These are phyloP conservation scores for Pichia sp. DNA, from an alignment of 1,139 yeast genomes.

Conservation along the genomic window DNA sequence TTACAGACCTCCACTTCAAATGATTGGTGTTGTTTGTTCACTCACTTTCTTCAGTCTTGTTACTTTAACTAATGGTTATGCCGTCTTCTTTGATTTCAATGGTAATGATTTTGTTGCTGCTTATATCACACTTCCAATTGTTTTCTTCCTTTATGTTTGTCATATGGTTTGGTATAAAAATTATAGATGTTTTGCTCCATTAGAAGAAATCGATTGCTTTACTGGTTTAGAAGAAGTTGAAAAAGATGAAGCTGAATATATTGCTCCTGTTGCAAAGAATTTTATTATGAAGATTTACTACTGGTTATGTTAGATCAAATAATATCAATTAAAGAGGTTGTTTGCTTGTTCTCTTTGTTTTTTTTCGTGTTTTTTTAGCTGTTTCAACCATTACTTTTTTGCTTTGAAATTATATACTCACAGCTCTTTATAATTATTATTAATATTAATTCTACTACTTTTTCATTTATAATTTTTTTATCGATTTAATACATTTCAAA, in stretches of 20 bases:
- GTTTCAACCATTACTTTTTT: not conserved
- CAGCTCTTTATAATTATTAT: too few relatives aligned
- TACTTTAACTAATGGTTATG: constrained; percentile 50
- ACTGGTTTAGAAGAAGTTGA: constrained; percentile 40
- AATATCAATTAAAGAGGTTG: not conserved
- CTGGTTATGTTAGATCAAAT: constrained; percentile 27
- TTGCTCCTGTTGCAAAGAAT: constrained; percentile 34
- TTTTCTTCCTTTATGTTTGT: constrained; percentile 40
- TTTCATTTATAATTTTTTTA: not conserved
- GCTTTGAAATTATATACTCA: too few relatives aligned
- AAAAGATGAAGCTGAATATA: constrained; percentile 33
- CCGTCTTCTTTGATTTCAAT: constrained; percentile 38
- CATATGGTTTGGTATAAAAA: constrained; percentile 32
- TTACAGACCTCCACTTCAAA: constrained; percentile 39
- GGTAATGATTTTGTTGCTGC: constrained; percentile 53
- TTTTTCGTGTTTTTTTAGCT: not conserved
- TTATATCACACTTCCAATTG: constrained; percentile 54
- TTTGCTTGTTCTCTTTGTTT: not conserved
- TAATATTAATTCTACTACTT: not conserved
- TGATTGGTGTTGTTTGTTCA: constrained; percentile 41
- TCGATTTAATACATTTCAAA: too few relatives aligned
- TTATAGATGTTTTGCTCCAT: constrained; percentile 30
- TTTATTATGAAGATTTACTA: constrained; percentile 34
- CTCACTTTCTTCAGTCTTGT: constrained; percentile 38
- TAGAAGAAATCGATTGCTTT: constrained; percentile 39